phyloP scores from a whole-genome alignment of 2,329 filamentous ascomycete species.

The Venturia aucupariae region DNA sequence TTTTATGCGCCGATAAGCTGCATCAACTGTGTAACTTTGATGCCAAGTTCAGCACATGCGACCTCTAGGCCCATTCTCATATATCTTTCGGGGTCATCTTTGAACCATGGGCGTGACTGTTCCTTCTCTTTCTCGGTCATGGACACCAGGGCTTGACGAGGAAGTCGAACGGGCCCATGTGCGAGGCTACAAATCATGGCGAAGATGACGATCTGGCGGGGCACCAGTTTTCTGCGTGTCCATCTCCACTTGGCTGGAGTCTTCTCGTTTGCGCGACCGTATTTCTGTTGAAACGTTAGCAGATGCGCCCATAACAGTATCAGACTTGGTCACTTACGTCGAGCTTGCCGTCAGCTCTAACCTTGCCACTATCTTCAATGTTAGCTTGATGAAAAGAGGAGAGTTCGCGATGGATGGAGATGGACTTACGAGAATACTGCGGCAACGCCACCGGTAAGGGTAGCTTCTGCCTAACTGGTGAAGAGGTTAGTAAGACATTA shows the following conservation, averaged over 20 bases:
- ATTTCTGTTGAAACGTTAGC: no score
- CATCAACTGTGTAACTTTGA: not conserved
- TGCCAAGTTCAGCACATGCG: not conserved
- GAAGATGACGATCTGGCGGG: no score
- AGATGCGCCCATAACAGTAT: no score
- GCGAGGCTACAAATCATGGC: no score
- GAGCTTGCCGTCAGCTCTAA: constrained; percentile 46
- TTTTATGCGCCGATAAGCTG: not conserved
- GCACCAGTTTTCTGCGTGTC: no score
- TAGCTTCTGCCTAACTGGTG: not conserved
- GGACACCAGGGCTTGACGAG: not conserved
- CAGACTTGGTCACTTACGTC: constrained; percentile 28
- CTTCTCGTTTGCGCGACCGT: no score
- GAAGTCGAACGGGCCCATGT: no score
- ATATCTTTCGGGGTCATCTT: not conserved
- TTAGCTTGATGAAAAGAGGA: not conserved
- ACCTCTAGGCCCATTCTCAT: not conserved
- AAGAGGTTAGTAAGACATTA: not conserved
- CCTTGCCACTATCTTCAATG: not conserved
- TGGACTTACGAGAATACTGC: not conserved
- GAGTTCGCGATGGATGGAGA: not conserved
- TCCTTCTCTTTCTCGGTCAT: not conserved
- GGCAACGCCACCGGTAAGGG: not conserved
- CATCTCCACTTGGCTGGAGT: no score
- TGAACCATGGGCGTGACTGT: not conserved